Evolutionary conservation across 2,329 filamentous ascomycete species (phyloP).

Genomic region (Stagonosporopsis vannaccii): DNA sequence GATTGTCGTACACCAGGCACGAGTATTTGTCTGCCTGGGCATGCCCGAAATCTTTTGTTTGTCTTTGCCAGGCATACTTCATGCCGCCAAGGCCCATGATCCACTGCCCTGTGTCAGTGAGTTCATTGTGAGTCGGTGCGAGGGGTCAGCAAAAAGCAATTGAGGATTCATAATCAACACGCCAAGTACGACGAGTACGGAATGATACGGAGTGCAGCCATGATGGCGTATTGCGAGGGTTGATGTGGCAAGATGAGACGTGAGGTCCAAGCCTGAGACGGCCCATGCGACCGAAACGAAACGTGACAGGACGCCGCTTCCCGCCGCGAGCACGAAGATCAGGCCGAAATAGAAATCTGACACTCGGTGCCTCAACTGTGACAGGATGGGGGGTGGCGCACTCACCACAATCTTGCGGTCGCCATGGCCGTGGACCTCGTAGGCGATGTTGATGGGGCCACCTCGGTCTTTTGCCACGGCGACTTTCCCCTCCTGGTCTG

Average conservation of each 20-base stretch:
- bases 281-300: slow-evolving; percentile 48
- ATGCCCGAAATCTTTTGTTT: slow-evolving; percentile 84
- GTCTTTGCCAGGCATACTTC: slow-evolving; percentile 78
- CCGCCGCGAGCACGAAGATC: slow-evolving; percentile 8
- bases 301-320: slow-evolving; percentile 29
- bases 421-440: slow-evolving; percentile 81
- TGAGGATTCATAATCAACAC: not conserved
- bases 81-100: slow-evolving; percentile 80
- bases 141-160: not conserved
- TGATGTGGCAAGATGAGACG: slow-evolving; percentile 34
- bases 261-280: slow-evolving; percentile 40
- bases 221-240: not conserved
- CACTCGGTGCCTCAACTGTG: slow-evolving; percentile 27
- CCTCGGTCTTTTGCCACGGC: slow-evolving; percentile 74
- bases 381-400: slow-evolving; percentile 35
- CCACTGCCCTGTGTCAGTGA: slow-evolving; percentile 61
- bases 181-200: slow-evolving; percentile 1
- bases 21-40: slow-evolving; percentile 71
- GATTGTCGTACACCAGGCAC: slow-evolving; percentile 81
- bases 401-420: slow-evolving; percentile 76
- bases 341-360: slow-evolving; percentile 26
- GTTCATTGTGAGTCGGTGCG: not conserved
- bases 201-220: not conserved
- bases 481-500: slow-evolving; percentile 66
- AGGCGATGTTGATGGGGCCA: slow-evolving; percentile 77